phyloP scores from a whole-genome alignment of 2,329 filamentous ascomycete genomes.

The Esteya vermicola region DNA sequence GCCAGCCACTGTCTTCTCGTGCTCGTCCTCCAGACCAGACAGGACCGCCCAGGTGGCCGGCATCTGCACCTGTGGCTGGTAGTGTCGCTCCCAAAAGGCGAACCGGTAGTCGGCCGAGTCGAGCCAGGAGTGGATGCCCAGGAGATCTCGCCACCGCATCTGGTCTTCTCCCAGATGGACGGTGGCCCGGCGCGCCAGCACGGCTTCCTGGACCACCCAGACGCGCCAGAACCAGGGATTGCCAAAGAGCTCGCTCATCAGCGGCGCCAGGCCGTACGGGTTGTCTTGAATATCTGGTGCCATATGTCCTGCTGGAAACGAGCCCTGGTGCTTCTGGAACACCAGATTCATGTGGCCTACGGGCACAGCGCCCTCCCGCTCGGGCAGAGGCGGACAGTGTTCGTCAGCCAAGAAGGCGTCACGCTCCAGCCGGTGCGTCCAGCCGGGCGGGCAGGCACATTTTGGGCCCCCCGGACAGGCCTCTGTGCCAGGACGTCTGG shows the following conservation, averaged over 20 bases:
- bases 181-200: not conserved
- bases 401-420: not conserved
- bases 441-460: not conserved
- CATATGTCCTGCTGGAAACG: not conserved
- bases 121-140: not conserved
- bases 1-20: not conserved
- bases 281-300: not conserved
- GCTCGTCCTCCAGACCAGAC: not conserved
- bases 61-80: not conserved
- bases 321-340: not conserved
- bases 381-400: not conserved
- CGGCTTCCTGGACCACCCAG: slow-evolving; percentile 8
- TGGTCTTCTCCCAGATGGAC: not conserved
- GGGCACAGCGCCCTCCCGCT: not conserved
- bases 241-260: not conserved
- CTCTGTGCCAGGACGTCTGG: not conserved
- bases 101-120: not conserved
- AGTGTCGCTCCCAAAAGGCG: not conserved
- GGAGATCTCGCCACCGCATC: not conserved
- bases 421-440: not conserved
- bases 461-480: not conserved
- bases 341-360: not conserved
- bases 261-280: not conserved
- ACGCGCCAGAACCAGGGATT: slow-evolving; percentile 6
- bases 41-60: not conserved